phyloP scores from a whole-genome alignment of 768 basidiomycete genomes.

The Dentipellis sp. region DNA sequence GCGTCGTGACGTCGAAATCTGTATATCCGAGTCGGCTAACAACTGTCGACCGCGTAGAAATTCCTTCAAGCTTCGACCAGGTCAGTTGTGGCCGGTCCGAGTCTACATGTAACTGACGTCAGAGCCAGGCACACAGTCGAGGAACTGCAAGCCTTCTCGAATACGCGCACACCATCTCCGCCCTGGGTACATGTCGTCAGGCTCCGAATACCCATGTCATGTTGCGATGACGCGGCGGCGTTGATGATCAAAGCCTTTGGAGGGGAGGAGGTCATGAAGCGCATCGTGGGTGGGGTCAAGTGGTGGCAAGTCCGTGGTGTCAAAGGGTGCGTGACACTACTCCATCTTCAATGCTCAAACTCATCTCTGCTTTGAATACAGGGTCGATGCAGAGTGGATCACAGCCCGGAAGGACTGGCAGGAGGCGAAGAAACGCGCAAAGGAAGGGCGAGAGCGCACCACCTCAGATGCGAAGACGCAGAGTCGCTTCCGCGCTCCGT shows the following conservation, averaged over 20 bases:
- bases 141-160: constrained; percentile 74
- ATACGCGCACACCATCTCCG: constrained; percentile 75
- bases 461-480: background rate
- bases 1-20: constrained; percentile 8
- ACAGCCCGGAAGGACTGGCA: constrained; percentile 77
- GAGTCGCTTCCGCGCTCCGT: background rate
- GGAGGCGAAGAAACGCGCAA: constrained; percentile 50
- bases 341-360: no score
- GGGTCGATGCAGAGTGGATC: constrained; percentile 85
- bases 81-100: background rate
- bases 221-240: constrained; percentile 66
- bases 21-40: background rate
- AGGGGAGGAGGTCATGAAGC: constrained; percentile 65
- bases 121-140: constrained; percentile 70
- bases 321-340: constrained; percentile 46
- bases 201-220: constrained; percentile 62
- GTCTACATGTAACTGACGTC: background rate
- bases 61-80: background rate
- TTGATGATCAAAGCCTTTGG: constrained; percentile 73
- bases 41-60: background rate
- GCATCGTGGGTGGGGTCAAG: constrained; percentile 79
- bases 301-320: constrained; percentile 97
- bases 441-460: background rate
- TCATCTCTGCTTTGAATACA: constrained; percentile 19
- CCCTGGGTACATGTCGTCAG: constrained; percentile 75